Conservation (phyloP, 257 asterid genomes). For the Euphrasia confusa region DNA sequence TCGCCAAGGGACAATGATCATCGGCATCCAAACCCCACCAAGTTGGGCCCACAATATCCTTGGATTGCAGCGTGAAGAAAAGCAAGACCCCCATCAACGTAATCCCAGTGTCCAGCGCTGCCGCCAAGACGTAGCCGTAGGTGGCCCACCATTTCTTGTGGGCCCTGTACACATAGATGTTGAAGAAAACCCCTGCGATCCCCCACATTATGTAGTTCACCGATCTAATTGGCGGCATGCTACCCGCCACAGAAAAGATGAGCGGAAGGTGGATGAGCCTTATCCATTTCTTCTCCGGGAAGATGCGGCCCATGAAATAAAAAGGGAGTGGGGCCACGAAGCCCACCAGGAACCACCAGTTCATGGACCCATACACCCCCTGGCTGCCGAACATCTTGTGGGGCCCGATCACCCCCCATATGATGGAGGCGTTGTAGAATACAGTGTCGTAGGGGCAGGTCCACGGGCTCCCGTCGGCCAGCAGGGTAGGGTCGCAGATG, state of each 20-base stretch:
- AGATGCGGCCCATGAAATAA: conserved; percentile 39
- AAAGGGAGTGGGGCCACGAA: conserved; percentile 45
- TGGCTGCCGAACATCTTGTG: conserved; percentile 48
- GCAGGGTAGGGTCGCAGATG: conserved; percentile 46
- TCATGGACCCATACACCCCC: conserved; percentile 50
- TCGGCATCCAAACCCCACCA: conserved; percentile 63
- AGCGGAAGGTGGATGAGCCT: conserved; percentile 55
- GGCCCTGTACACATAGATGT: conserved; percentile 40
- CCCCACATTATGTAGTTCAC: conserved; percentile 71
- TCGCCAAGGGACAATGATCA: conserved; percentile 67
- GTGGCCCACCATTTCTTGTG: conserved; percentile 62
- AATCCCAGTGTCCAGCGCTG: conserved; percentile 39
- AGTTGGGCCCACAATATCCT: conserved; percentile 25
- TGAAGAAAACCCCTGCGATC: conserved; percentile 36
- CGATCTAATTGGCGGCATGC: conserved; percentile 66
- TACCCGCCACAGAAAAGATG: conserved; percentile 36
- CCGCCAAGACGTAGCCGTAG: conserved; percentile 59
- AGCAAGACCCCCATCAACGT: conserved; percentile 68
- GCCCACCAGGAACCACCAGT: conserved; percentile 71
- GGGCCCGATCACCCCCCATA: conserved; percentile 91
- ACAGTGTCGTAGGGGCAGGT: conserved; percentile 65
- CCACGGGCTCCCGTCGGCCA: conserved; percentile 63
- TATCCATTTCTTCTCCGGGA: conserved; percentile 61
- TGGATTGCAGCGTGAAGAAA: conserved; percentile 41
- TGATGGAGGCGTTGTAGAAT: conserved; percentile 68